Evolutionary conservation across 1,139 yeast genomes (phyloP), one percentile per base, ranked within the genome.

Genomic region (Suhomyces atakaporum): DNA sequence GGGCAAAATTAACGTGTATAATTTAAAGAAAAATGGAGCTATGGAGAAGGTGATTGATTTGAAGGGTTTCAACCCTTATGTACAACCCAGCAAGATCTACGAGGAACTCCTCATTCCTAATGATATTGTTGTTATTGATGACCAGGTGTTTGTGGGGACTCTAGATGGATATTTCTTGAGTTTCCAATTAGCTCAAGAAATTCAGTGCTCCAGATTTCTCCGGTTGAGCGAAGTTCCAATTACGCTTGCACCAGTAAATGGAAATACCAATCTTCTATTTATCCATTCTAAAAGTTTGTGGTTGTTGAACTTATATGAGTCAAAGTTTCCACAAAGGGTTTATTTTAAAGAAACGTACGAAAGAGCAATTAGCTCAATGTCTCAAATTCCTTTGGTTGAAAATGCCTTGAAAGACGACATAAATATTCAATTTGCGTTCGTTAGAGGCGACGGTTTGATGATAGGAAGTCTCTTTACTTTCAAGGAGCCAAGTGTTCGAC

Each of bases 381-480:
- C 39, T 3, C 32, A 33, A 22, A 16, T 39, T 13, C 41, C 45
- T 15, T 25, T 22, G 38, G 29, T 29, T 24, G 5, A 39, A 33
- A 24, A 31, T 21, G 6, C 39, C 33, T 6, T 35, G 12, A 28
- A 20, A n/a, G 26, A 29, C n/a, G 25, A 30, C 13, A 18, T 41
- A 4, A 23, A 33, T 3, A 51, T 51, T 16, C 48, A 51, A 8
- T 47, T 70, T 33, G 69, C 69, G 2, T 53, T 73, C 7, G 52
- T 75, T 2, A 56, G 81, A 40, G 79, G 73, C 33, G 80, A 77
- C 44, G 83, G 82, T 0, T 54, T 79, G 13, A 61, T 68, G 20
- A 40, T 69, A 2, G 58, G 71, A 0, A 51, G 57, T 2, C 41
- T 76, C 1, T 56, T 43, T 25, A 49, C 62, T 0, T 65, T 45